phyloP scores from a whole-genome alignment of 2,329 filamentous ascomycete genomes.

The Chaetoscypha palmicola region DNA sequence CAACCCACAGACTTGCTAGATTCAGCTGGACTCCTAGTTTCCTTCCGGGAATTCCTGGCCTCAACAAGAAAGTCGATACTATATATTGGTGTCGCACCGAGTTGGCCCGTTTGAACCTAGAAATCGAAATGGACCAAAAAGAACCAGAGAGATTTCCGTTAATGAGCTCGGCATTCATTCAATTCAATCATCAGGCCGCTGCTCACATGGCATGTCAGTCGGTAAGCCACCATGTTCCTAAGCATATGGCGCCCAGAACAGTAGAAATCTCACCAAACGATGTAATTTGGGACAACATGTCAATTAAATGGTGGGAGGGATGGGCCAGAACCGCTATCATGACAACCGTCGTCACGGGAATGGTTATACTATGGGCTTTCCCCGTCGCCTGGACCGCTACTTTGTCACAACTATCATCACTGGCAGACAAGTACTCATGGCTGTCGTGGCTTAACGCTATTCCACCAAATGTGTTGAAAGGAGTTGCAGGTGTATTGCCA shows the following conservation, averaged over 20 bases:
- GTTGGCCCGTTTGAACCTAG: conserved; percentile 77
- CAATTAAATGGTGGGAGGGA: conserved; percentile 86
- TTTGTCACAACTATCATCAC: conserved; percentile 66
- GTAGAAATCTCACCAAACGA: conserved; percentile 93
- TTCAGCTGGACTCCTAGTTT: conserved; percentile 52
- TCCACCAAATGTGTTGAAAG: conserved; percentile 56
- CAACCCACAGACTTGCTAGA: conserved; percentile 70
- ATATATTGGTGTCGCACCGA: conserved; percentile 88
- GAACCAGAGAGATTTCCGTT: conserved; percentile 78
- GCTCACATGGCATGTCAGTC: conserved; percentile 98
- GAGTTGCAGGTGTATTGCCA: conserved; percentile 79
- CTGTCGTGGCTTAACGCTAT: conserved; percentile 60
- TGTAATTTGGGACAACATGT: conserved; percentile 97
- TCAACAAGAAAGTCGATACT: conserved; percentile 88
- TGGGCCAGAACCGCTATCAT: conserved; percentile 59
- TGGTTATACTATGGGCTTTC: conserved; percentile 84
- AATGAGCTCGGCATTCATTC: conserved; percentile 96
- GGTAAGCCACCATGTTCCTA: conserved; percentile 81
- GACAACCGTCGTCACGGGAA: conserved; percentile 56
- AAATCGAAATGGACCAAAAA: conserved; percentile 86
- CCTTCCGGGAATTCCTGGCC: conserved; percentile 69
- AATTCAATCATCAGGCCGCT: conserved; percentile 96
- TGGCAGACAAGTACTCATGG: conserved; percentile 62
- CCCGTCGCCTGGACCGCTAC: conserved; percentile 84
- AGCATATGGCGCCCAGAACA: conserved; percentile 84